These are phyloP conservation scores for Geranium rotundifolium DNA, from an alignment of 345 rosid species.

Conservation along the genomic window DNA sequence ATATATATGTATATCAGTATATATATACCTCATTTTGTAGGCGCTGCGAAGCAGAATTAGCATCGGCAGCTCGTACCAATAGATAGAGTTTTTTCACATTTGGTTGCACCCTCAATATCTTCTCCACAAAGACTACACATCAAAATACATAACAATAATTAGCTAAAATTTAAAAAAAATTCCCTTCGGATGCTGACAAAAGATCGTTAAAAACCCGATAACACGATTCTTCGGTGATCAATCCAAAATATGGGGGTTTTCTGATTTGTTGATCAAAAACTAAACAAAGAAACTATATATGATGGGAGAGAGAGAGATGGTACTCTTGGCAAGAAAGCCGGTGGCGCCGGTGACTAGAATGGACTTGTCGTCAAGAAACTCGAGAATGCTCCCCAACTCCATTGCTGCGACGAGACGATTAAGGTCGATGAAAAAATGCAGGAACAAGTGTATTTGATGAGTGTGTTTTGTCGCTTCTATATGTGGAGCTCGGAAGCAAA, in stretches of 20 bases:
- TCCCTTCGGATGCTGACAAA: too few species aligned
- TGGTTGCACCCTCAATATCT: slow-evolving; percentile 71
- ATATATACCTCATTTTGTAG: slow-evolving; percentile 51
- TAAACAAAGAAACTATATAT: not conserved
- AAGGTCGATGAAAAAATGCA: too few species aligned
- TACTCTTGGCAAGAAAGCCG: slow-evolving; percentile 58
- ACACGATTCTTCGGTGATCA: too few species aligned
- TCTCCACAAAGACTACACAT: slow-evolving; percentile 69
- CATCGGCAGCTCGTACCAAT: slow-evolving; percentile 64
- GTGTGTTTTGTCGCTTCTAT: too few species aligned
- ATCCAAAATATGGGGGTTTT: too few species aligned
- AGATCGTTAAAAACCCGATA: too few species aligned
- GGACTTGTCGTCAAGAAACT: slow-evolving; percentile 46
- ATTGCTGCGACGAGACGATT: too few species aligned
- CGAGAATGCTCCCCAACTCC: slow-evolving; percentile 45
- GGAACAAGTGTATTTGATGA: too few species aligned
- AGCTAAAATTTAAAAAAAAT: too few species aligned
- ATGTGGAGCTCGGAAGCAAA: too few species aligned
- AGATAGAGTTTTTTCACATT: slow-evolving; percentile 68
- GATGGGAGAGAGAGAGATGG: not conserved
- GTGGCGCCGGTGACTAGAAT: slow-evolving; percentile 50
- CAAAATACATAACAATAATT: too few species aligned
- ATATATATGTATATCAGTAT: not conserved
- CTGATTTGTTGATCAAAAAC: not conserved
- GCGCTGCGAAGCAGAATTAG: slow-evolving; percentile 52